Evolutionary conservation across 768 basidiomycete genomes (phyloP).

Genomic region (Lactarius psammicola): DNA sequence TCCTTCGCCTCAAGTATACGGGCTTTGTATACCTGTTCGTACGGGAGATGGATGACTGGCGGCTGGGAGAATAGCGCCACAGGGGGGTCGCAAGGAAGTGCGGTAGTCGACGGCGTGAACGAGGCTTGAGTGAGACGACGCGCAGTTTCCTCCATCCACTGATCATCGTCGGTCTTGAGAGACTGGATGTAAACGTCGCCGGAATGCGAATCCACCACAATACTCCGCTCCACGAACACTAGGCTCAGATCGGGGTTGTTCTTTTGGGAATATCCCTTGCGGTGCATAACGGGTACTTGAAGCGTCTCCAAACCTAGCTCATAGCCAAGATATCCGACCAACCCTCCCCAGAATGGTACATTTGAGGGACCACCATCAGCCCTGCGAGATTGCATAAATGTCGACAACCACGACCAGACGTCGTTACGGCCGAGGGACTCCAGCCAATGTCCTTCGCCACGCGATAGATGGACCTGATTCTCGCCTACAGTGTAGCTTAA

Average conservation of each 20-base stretch:
- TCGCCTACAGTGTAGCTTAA: slow-evolving; percentile 60
- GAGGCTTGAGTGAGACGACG: slow-evolving; percentile 34
- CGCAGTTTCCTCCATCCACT: slow-evolving; percentile 56
- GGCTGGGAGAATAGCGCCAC: slow-evolving; percentile 16
- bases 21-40: slow-evolving; percentile 58
- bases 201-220: slow-evolving; percentile 59
- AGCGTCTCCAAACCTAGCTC: slow-evolving; percentile 68
- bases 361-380: slow-evolving; percentile 49
- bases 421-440: slow-evolving; percentile 51
- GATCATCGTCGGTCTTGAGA: slow-evolving; percentile 52
- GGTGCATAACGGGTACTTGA: slow-evolving; percentile 42
- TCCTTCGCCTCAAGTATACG: slow-evolving; percentile 72
- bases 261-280: slow-evolving; percentile 29
- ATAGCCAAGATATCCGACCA: slow-evolving; percentile 76
- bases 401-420: slow-evolving; percentile 72
- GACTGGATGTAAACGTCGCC: slow-evolving; percentile 62
- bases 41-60: slow-evolving; percentile 50
- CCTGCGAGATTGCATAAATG: slow-evolving; percentile 59
- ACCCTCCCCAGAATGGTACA: slow-evolving; percentile 81
- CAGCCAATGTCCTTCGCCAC: slow-evolving; percentile 37
- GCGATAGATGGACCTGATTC: slow-evolving; percentile 44
- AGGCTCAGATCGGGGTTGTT: slow-evolving; percentile 71
- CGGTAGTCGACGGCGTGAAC: slow-evolving; percentile 16
- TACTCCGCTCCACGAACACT: slow-evolving; percentile 74
- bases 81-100: neutral